Evolutionary conservation across 257 asterid species (phyloP).

Genomic region (Capsicum pubescens): DNA sequence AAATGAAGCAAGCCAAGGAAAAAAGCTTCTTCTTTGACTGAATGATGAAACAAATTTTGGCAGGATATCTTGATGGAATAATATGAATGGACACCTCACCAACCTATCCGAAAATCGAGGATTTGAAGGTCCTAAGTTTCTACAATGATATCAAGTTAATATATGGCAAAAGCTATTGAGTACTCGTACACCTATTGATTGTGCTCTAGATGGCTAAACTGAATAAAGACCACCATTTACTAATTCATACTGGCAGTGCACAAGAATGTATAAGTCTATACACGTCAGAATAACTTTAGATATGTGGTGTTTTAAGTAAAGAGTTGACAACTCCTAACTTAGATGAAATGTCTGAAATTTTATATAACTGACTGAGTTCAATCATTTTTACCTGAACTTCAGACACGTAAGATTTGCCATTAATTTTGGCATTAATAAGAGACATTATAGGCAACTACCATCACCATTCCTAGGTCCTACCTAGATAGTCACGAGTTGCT

Average conservation of each 20-base stretch:
- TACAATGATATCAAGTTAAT: background rate
- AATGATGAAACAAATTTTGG: slow-evolving; percentile 15
- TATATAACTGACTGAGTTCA: background rate
- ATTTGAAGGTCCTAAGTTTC: background rate
- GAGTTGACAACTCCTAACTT: no score
- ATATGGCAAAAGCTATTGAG: background rate
- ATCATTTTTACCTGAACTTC: background rate
- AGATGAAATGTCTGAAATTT: no score
- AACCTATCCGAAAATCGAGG: background rate
- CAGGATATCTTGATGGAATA: slow-evolving; percentile 8
- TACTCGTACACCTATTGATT: background rate
- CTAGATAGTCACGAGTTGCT: slow-evolving; percentile 22
- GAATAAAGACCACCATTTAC: background rate
- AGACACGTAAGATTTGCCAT: background rate
- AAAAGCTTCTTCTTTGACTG: background rate
- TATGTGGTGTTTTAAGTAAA: no score
- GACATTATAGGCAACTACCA: background rate
- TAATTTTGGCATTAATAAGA: background rate
- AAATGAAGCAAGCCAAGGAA: background rate
- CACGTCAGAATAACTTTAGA: background rate
- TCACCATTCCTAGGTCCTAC: slow-evolving; percentile 1
- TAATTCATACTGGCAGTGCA: background rate
- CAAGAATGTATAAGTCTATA: background rate
- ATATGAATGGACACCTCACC: background rate
- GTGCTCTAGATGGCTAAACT: background rate